phyloP scores from a whole-genome alignment of 768 basidiomycete species.

The Leccinum incarnatum region DNA sequence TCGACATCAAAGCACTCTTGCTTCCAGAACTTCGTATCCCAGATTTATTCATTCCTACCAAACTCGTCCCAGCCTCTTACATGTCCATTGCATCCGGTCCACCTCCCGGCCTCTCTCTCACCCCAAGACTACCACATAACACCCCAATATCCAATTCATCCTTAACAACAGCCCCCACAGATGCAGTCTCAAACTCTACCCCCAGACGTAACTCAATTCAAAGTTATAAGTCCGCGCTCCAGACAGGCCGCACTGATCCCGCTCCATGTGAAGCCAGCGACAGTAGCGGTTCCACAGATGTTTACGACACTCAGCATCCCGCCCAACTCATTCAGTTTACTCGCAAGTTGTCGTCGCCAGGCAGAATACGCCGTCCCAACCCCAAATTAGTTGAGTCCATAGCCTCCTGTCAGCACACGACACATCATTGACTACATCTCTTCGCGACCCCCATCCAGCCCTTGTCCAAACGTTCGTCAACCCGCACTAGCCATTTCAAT shows the following conservation, averaged over 20 bases:
- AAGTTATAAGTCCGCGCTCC: conserved; percentile 44
- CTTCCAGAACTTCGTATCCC: conserved; percentile 54
- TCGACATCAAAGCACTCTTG: conserved; percentile 53
- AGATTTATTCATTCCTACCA: conserved; percentile 58
- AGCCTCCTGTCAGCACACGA: conserved; percentile 2
- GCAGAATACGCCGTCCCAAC: conserved; percentile 43
- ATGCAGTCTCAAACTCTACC: conserved; percentile 12
- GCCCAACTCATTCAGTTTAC: conserved; percentile 27
- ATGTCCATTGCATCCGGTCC: conserved; percentile 24
- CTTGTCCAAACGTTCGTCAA: conserved; percentile 58
- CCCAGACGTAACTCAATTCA: conserved; percentile 26
- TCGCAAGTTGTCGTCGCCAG: conserved; percentile 32
- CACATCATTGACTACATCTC: conserved; percentile 17
- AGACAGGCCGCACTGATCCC: conserved; percentile 22
- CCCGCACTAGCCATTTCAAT: conserved; percentile 3
- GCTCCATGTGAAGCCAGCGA: conserved; percentile 44
- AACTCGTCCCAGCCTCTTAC: conserved; percentile 38
- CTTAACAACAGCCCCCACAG: conserved; percentile 3
- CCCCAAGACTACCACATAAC: conserved; percentile 14
- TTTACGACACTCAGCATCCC: conserved; percentile 32
- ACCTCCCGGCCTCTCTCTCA: conserved; percentile 24
- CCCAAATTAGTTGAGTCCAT: conserved; percentile 49
- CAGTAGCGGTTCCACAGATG: conserved; percentile 46
- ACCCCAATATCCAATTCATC: conserved; percentile 14
- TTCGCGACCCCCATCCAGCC: conserved; percentile 35